Evolutionary conservation across 2,329 filamentous ascomycete species (phyloP).

Genomic region (Colletotrichum sp.): DNA sequence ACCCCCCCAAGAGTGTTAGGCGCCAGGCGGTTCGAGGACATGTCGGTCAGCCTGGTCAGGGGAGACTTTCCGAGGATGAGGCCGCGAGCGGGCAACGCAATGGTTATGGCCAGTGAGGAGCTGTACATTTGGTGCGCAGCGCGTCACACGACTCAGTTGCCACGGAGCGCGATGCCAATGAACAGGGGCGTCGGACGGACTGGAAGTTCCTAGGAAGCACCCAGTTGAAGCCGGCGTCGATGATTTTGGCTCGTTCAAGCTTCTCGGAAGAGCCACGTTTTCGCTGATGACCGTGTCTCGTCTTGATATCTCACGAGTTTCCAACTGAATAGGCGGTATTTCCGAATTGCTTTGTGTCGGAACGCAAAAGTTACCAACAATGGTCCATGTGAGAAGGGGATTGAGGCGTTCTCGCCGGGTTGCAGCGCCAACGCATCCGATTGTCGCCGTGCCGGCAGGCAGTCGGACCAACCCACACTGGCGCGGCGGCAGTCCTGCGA

Average conservation of each 20-base stretch:
- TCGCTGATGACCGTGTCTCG: background rate
- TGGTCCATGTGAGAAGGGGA: background rate
- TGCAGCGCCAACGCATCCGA: background rate
- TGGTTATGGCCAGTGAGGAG: background rate
- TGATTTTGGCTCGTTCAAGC: background rate
- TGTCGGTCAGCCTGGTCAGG: slow-evolving; percentile 4
- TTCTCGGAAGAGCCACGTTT: background rate
- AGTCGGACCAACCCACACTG: background rate
- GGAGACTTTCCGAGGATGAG: background rate
- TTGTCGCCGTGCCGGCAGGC: background rate
- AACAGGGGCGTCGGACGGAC: background rate
- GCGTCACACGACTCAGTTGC: slow-evolving; percentile 8
- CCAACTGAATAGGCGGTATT: background rate
- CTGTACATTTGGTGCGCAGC: background rate
- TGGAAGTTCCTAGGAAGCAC: background rate
- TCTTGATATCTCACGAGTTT: background rate
- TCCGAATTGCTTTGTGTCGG: background rate
- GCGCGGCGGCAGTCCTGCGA: slow-evolving; percentile 2
- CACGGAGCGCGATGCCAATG: background rate
- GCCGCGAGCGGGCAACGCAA: background rate
- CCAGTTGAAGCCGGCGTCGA: background rate
- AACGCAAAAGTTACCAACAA: background rate
- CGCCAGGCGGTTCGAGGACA: background rate
- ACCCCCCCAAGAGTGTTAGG: slow-evolving; percentile 2
- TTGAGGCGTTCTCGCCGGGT: background rate